Conservation (phyloP, 83 land plant genomes). For the Picea mariana region DNA sequence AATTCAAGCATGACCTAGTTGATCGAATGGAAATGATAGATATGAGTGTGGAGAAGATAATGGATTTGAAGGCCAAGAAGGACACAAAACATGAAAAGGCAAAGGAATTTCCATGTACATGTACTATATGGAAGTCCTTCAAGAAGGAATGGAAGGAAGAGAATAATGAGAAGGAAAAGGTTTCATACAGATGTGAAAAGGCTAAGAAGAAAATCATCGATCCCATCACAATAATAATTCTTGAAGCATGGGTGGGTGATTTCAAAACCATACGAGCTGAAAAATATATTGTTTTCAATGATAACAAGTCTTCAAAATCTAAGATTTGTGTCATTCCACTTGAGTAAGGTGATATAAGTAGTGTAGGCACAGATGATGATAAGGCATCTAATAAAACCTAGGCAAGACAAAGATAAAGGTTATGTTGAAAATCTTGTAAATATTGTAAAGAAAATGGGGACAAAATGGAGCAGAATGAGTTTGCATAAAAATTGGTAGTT, state of each 20-base stretch:
- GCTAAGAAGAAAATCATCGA: no score
- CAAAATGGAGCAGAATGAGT: no score
- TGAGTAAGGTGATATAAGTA: no score
- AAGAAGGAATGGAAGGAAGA: constrained; percentile 3
- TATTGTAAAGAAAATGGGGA: no score
- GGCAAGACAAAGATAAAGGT: neutral
- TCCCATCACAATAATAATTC: no score
- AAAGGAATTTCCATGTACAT: neutral
- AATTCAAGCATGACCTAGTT: neutral
- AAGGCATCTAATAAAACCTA: neutral
- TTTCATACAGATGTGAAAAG: constrained; percentile 1
- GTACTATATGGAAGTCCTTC: neutral
- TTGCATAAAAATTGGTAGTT: no score
- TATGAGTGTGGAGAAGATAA: neutral
- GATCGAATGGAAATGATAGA: neutral
- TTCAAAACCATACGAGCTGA: neutral
- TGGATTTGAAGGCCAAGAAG: neutral
- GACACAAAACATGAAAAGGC: neutral
- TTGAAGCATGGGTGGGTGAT: neutral
- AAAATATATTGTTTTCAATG: neutral
- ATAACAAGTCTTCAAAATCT: neutral
- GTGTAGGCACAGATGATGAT: no score
- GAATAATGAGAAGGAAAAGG: neutral
- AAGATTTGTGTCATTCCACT: no score
- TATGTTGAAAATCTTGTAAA: neutral